Percentiles rank a stretch among this genome's conserved stretches.
phyloP scores from a whole-genome alignment of 768 basidiomycete genomes.

The Leucosporidium yakuticum region DNA sequence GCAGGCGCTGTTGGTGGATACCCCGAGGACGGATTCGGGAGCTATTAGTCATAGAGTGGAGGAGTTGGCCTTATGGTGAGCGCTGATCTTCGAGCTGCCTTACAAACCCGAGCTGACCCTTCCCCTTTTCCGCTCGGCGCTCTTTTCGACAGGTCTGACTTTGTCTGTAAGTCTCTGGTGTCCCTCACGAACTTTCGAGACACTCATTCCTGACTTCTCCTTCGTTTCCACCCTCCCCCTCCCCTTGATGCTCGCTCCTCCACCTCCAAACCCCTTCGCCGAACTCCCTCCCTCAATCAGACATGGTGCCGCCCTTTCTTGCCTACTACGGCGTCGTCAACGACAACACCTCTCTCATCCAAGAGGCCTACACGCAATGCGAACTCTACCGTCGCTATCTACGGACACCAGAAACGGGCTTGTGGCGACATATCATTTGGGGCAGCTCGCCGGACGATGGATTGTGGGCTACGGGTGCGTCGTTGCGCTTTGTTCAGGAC shows the following conservation, averaged over 20 bases:
- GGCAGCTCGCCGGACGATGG: constrained; percentile 58
- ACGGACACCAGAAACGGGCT: constrained; percentile 48
- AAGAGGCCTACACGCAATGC: constrained; percentile 65
- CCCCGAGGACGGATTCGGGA: constrained; percentile 61
- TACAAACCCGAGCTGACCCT: not conserved
- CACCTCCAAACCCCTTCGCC: not conserved
- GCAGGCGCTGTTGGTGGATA: constrained; percentile 52
- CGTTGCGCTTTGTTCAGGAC: too few species aligned
- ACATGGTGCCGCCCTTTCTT: constrained; percentile 82
- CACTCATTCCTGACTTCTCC: too few species aligned
- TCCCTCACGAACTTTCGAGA: too few species aligned
- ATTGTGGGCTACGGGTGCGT: constrained; percentile 56
- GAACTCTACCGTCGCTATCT: constrained; percentile 65
- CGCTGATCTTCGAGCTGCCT: not conserved
- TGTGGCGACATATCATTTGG: constrained; percentile 72
- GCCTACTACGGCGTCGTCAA: constrained; percentile 67
- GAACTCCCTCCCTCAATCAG: not conserved
- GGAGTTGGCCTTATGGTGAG: constrained; percentile 20
- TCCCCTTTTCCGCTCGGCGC: not conserved
- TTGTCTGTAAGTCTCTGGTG: constrained; percentile 12
- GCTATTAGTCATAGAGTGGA: constrained; percentile 67
- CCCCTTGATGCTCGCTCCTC: not conserved
- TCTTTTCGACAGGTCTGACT: constrained; percentile 5
- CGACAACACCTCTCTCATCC: constrained; percentile 56
- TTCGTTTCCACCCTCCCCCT: too few species aligned